These are phyloP conservation scores for Pouteria glomerata DNA, from an alignment of 148 eudicot genomes.

Conservation along the genomic window DNA sequence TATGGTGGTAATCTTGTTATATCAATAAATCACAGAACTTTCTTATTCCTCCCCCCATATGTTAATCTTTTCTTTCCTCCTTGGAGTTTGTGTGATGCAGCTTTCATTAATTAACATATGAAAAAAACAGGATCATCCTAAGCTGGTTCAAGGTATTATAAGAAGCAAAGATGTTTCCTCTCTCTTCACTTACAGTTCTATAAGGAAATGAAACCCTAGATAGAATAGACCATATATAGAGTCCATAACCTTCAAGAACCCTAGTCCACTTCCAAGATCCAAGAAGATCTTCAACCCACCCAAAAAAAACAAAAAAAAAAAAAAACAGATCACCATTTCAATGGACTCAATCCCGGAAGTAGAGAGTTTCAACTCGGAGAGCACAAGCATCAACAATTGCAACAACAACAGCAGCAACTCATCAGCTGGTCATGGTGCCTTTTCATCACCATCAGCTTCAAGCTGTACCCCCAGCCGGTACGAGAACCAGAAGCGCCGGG, in stretches of 20 bases:
- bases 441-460: not conserved
- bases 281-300: not conserved
- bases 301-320: not conserved
- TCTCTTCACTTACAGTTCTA: not conserved
- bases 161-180: not conserved
- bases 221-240: not conserved
- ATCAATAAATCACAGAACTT: not conserved
- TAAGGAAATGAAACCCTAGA: slow-evolving; percentile 9
- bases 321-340: not conserved
- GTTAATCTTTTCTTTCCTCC: not conserved
- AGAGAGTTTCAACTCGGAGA: slow-evolving; percentile 20
- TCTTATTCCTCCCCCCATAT: no score
- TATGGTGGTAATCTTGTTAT: not conserved
- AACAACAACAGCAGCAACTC: not conserved
- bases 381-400: not conserved
- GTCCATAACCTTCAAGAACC: not conserved
- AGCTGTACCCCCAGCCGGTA: slow-evolving; percentile 33
- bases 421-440: not conserved
- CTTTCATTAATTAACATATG: not conserved
- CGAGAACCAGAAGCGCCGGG: slow-evolving; percentile 53
- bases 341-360: slow-evolving; percentile 19
- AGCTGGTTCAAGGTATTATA: not conserved
- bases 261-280: not conserved
- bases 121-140: not conserved
- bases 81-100: not conserved